Conservation (phyloP, 768 basidiomycete genomes). For the Lentinus brumalis region DNA sequence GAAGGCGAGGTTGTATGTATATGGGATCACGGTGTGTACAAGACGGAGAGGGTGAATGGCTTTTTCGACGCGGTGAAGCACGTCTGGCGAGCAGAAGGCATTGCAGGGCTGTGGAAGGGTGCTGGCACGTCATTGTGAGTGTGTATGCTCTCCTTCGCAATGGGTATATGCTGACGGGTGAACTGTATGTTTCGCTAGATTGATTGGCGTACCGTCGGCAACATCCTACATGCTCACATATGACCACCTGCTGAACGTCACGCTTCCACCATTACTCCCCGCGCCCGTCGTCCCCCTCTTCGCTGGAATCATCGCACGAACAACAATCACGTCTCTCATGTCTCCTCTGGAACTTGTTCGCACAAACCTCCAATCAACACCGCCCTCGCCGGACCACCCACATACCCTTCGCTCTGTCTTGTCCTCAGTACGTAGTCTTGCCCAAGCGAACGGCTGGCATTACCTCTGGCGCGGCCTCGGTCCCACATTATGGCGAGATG, state of each 20-base stretch:
- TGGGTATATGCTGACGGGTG: conserved; percentile 2
- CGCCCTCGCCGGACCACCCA: conserved; percentile 65
- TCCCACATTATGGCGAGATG: conserved; percentile 94
- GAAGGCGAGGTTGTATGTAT: conserved; percentile 74
- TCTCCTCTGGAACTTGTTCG: conserved; percentile 93
- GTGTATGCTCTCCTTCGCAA: background rate
- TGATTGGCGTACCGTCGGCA: conserved; percentile 90
- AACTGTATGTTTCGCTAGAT: conserved; percentile 41
- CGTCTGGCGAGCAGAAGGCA: conserved; percentile 80
- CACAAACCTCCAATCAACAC: conserved; percentile 91
- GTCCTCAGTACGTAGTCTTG: conserved; percentile 57
- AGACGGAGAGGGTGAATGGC: conserved; percentile 74
- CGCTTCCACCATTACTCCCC: conserved; percentile 59
- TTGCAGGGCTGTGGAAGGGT: conserved; percentile 93
- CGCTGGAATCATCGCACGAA: conserved; percentile 83
- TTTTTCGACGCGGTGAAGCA: conserved; percentile 84
- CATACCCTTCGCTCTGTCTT: conserved; percentile 80
- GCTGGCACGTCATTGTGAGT: conserved; percentile 86
- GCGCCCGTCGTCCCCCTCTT: conserved; percentile 65
- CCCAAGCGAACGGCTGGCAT: conserved; percentile 61
- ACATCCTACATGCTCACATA: conserved; percentile 96
- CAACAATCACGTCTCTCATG: conserved; percentile 71
- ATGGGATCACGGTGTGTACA: conserved; percentile 73
- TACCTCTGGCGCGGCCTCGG: conserved; percentile 91
- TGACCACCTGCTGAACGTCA: conserved; percentile 74